Evolutionary conservation across 78 protist species (phyloP), one percentile per base, ranked within the genome.

Genomic region (Mantamonas sphyraenae): DNA sequence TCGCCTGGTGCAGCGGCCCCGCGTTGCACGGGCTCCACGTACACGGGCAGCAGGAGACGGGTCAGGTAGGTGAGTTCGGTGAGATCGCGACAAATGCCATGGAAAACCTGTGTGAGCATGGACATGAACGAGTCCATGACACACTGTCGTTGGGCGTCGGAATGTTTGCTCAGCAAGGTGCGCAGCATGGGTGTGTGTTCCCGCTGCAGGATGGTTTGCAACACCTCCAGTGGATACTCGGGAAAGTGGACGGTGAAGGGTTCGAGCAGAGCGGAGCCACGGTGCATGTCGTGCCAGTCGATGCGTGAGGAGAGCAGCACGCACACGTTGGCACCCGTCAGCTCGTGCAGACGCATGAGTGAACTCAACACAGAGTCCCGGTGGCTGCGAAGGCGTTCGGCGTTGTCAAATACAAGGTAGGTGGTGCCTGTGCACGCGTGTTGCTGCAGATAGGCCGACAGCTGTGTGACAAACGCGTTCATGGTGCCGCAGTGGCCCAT

Each of bases 191-290:
- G 33, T 16, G 47, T 12, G 31, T 30, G 22, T 45, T 26, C 22
- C 24, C 9, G 56, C 17, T 10, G 26, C 4, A 63, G 1, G 19
- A 63, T 63, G 24, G 4, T 14, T 9, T 28, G 4, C 0, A 8
- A 40, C 8, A 26, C 55, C 28, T 4, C 56, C 2, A 2, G 35
- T 7, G 17, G 7, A n/a, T 63, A 63, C 14, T 40, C 34, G 9
- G 68, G 56, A 17, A 63, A 63, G 68, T 38, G 55, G 38, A 40
- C 55, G 55, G 24, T 4, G 28, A 40, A 2, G n/a, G 68, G 68
- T 2, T 63, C 68, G n/a, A 24, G 17, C 19, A 8, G 0, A 3
- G 56, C 68, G 22, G 55, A 28, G 19, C 38, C 68, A 2, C 7
- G 10, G 22, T 35, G 24, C 12, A 63, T 28, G 56, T 63, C 40